Conservation (phyloP, 1,284 basidiomycete species). For the Boletellus dicymbophilus region DNA sequence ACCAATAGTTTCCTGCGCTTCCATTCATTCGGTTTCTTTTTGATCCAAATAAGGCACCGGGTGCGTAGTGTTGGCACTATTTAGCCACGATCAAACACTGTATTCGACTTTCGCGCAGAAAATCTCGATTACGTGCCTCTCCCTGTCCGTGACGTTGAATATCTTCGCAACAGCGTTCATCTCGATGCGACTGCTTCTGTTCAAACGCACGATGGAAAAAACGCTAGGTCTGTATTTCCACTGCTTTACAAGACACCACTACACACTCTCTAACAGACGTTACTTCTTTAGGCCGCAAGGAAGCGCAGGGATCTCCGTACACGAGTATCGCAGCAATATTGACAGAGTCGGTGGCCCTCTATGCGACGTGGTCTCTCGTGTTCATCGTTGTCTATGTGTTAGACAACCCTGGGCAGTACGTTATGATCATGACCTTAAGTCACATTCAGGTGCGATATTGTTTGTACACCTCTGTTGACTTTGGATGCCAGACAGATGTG, state of each 20-base stretch:
- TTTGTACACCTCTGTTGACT: background rate
- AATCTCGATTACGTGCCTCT: background rate
- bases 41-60: background rate
- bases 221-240: background rate
- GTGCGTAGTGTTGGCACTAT: background rate
- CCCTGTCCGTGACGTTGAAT: constrained; percentile 1
- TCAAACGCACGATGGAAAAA: background rate
- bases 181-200: background rate
- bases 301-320: background rate
- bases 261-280: background rate
- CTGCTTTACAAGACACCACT: background rate
- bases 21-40: no score
- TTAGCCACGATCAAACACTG: background rate
- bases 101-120: background rate
- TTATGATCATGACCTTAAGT: background rate
- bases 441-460: background rate
- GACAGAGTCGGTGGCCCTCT: background rate
- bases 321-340: constrained; percentile 2
- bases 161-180: background rate
- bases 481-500: no score
- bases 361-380: constrained; percentile 1
- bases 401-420: background rate
- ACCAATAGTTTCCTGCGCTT: no score
- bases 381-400: background rate
- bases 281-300: background rate